Base-by-base conservation (phyloP, 768 basidiomycete genomes). In the Mycena sanguinolenta region DNA sequence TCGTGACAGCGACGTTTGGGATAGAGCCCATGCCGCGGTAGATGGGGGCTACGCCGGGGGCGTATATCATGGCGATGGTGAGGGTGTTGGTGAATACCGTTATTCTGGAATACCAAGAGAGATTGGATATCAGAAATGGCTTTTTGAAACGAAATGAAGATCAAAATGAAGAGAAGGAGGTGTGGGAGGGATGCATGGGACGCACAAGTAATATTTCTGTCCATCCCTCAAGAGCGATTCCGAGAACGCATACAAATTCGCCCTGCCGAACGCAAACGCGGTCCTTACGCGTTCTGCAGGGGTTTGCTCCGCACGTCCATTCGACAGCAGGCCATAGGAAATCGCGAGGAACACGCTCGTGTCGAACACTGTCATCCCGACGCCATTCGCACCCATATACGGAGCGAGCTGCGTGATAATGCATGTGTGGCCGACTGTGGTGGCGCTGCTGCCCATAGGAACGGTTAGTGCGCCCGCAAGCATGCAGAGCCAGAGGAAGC, bases 301-400 rank as follows among this genome's bases (percentile, higher is more conserved):
- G 7, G 53, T 55, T 9, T 55, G 53, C 30, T 55, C 53, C 23
- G 25, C 30, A 9, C 30, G 30, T 4, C 53, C 25, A 32, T 55
- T 55, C 19, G 30, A 28, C 19, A 55, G 53, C 19, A 55, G 32
- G 17, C 53, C 17, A 21, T 21, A 55, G 30, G 53, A 55, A 19
- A 55, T 55, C 1, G 53, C 53, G 53, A 55, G 53, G 30, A 55
- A 55, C 13, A 55, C 53, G 53, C 53, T 32, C 53, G 53, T 55
- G 30, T 55, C 53, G 30, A 13, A 55, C 32, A 55, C 53, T 6
- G 53, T 55, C 30, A 34, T 55, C 8, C 23, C 28, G 19, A 55
- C 25, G 12, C 53, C 53, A 21, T 55, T 55, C 13, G 30, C 30
- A 19, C 16, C 19, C 4, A 32, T 1, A 14, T 55, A 55, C 30